phyloP scores from a whole-genome alignment of 106 monocot species.

The Alisma plantagoaquatica region DNA sequence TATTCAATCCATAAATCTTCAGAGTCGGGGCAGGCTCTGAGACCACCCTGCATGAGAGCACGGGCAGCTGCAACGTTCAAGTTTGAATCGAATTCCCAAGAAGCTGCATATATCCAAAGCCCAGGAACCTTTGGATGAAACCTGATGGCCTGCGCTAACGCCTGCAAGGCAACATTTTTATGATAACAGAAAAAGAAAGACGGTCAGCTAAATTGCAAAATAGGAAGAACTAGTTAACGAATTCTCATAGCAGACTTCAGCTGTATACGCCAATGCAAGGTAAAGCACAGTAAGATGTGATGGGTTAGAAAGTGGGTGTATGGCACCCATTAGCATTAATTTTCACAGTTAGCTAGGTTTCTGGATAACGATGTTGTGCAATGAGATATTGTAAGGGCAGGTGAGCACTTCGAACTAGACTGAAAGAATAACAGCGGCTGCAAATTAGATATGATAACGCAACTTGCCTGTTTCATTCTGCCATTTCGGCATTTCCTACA shows the following conservation, averaged over 20 bases:
- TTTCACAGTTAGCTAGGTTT: neutral
- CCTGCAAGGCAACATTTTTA: slow-evolving; percentile 18
- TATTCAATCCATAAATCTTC: slow-evolving; percentile 94
- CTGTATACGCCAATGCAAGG: neutral
- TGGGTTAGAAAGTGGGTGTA: neutral
- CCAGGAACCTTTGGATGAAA: slow-evolving; percentile 84
- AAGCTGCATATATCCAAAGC: slow-evolving; percentile 94
- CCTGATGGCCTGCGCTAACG: slow-evolving; percentile 60
- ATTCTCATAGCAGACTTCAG: too few relatives aligned
- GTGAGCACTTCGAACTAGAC: neutral
- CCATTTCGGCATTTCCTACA: slow-evolving; percentile 54
- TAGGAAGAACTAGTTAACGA: neutral
- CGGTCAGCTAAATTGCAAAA: neutral
- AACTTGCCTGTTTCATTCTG: slow-evolving; percentile 62
- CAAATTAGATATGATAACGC: slow-evolving; percentile 1
- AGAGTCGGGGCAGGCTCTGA: slow-evolving; percentile 70
- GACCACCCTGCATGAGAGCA: slow-evolving; percentile 82
- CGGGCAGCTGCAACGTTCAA: slow-evolving; percentile 81
- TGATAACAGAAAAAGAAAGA: neutral
- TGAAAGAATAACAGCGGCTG: neutral
- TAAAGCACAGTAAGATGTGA: neutral
- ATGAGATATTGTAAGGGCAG: neutral
- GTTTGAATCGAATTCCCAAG: slow-evolving; percentile 94
- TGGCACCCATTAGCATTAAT: neutral
- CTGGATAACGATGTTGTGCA: neutral